Evolutionary conservation across 1,139 yeast species (phyloP).

Genomic region (Pichia norvegensis): DNA sequence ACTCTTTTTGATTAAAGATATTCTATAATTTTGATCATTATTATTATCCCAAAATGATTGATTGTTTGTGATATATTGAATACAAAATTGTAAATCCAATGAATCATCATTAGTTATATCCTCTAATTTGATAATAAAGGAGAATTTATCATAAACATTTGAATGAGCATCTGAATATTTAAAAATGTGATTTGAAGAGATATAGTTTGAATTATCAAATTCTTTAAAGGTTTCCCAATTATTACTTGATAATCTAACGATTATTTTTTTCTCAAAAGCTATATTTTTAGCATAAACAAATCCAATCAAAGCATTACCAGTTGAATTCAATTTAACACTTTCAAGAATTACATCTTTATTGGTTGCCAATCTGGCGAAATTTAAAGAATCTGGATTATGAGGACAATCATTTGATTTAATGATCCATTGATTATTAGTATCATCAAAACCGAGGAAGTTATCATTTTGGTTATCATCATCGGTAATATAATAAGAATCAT

Average conservation of each 20-base stretch:
- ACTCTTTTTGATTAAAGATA: constrained; percentile 24
- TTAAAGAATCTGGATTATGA: constrained; percentile 19
- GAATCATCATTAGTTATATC: constrained; percentile 23
- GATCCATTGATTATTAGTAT: constrained; percentile 36
- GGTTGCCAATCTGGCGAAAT: constrained; percentile 34
- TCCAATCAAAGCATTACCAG: constrained; percentile 54
- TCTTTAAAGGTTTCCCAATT: constrained; percentile 52
- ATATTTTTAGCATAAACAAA: constrained; percentile 67
- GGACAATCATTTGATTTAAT: constrained; percentile 27
- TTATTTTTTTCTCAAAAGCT: constrained; percentile 54
- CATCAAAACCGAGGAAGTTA: constrained; percentile 13
- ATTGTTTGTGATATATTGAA: constrained; percentile 45
- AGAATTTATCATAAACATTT: constrained; percentile 35
- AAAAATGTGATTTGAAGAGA: constrained; percentile 29
- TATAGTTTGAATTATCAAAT: constrained; percentile 28
- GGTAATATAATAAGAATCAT: neutral
- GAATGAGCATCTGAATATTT: constrained; percentile 21
- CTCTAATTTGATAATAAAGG: constrained; percentile 36
- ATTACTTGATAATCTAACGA: constrained; percentile 60
- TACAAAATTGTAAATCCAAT: constrained; percentile 41
- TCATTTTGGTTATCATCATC: constrained; percentile 25
- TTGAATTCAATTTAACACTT: constrained; percentile 50
- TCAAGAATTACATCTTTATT: constrained; percentile 54
- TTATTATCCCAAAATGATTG: constrained; percentile 76
- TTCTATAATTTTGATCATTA: constrained; percentile 46